A percentile compares a stretch with the other conserved stretches of the same genome.
Conservation (phyloP, 2,329 filamentous ascomycete genomes). For the Cladosporium velox region DNA sequence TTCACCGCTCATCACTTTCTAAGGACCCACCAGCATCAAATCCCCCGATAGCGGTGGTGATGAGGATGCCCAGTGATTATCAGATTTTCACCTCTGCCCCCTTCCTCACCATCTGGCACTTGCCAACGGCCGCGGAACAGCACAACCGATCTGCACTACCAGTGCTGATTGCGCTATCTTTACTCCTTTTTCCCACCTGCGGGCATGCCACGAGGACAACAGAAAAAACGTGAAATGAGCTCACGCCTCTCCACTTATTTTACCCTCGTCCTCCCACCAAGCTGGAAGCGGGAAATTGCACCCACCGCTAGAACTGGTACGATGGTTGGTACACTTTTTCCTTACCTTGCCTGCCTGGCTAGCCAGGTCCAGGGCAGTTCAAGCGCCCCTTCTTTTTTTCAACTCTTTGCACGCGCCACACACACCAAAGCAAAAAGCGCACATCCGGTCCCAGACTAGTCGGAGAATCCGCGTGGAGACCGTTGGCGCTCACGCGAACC, state of each 20-base stretch:
- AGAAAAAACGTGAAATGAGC: constrained; percentile 9
- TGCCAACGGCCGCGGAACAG: neutral
- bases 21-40: neutral
- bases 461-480: constrained; percentile 8
- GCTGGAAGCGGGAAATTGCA: neutral
- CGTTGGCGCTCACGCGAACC: neutral
- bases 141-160: constrained; percentile 3
- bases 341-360: neutral
- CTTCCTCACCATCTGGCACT: neutral
- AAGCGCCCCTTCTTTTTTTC: neutral
- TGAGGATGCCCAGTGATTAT: neutral
- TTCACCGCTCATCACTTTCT: constrained; percentile 13
- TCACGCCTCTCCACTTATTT: neutral
- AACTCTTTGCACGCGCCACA: no score
- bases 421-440: neutral
- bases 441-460: neutral
- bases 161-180: constrained; percentile 3
- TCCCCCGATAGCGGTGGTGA: neutral
- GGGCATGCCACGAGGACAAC: constrained; percentile 6
- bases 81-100: neutral
- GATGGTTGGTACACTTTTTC: neutral
- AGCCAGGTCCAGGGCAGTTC: neutral
- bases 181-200: neutral
- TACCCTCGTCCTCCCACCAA: neutral
- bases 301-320: neutral